Evolutionary conservation across 2,329 filamentous ascomycete genomes (phyloP), one percentile per base, ranked within the genome.

Genomic region (Alternaria angustiovoidea): DNA sequence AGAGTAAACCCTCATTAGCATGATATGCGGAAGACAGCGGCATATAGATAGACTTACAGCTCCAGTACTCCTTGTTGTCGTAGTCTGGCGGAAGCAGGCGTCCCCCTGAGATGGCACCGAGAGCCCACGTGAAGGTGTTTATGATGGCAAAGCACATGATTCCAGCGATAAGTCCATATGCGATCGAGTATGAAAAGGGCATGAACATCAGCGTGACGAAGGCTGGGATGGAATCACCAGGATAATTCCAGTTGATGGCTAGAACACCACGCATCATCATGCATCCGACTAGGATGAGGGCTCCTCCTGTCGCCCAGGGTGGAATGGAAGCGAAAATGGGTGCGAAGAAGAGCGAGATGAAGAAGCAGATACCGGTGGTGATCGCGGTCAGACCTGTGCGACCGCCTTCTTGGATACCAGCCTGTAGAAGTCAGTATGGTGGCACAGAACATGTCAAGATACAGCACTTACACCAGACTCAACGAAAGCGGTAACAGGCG

Each of bases 301-400:
- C 93, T 75, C 91, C 93, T 43, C 93, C 93, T 0, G 93, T 96
- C 1, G 93, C 93, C 91, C 92, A 96, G 0, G 92, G 89, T 3
- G 93, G 93, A 58, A 96, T 95, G 0, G 91, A 94, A 5, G 93
- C 92, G 73, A 96, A 96, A 59, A 96, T 94, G 0, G 93, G 93
- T 0, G 92, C 92, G 75, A 96, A 96, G 84, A 96, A 96, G 61
- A 96, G 86, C 53, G 91, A 88, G 74, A 96, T 87, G 59, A 77
- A 75, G 82, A 96, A 96, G 80, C 91, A 93, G 44, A 96, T 48
- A 4, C 93, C 93, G 0, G 91, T 90, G 8, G 87, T 83, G 75
- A 94, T 91, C 42, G 92, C 88, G 0, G 92, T 94, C 18, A 96
- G 79, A 8, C 93, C 93, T 0, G 93, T 96, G 70, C 89, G 89